Evolutionary conservation across 306 rosid species (phyloP), one percentile per base, ranked within the genome.

Genomic region (Quercus aquifolioides): DNA sequence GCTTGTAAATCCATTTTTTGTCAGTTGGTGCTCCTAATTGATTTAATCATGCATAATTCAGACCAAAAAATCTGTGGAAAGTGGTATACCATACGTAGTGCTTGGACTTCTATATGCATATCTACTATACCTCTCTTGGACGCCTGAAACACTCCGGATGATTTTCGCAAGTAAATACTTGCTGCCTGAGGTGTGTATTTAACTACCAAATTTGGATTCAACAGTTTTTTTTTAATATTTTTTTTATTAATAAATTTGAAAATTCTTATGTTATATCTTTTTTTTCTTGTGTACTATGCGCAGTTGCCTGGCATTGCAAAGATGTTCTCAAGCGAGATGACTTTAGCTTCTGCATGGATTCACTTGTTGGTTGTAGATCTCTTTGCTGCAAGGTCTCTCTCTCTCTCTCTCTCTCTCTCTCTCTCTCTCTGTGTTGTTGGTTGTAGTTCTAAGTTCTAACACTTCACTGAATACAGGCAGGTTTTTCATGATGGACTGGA

Each of bases 301-400:
- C 96, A 95, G 98, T 87, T 95, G 74, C 68, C 88, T 64, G 89
- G 97, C 74, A 92, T 95, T 15, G 93, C 82, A 55, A 95, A 85
- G 85, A 91, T 95, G 98, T 95, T 95, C 85, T 83, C 96, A 3
- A 91, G 88, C 49, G 99, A 95, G 89, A 74, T 95, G 90, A 93
- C 98, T 74, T 75, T 95, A 58, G 97, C 98, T 78, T 93, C 99
- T 84, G 98, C 99, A 15, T 95, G 99, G 99, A 95, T 92, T 85
- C 99, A 92, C 83, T 89, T 91, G 82, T 76, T 95, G 88, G 92
- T 80, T 86, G 92, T 93, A 17, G 97, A 93, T 89, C 97, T 95
- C 64, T 95, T 91, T 86, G 98, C 98, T 55, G 99, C 98, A 80
- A 93, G 99, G 99, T 93, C 55, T 64, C 73, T 46, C 51, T 76